Evolutionary conservation across 129 eudicot species (phyloP), one percentile per base, ranked within the genome.

Genomic region (Logfia minima): DNA sequence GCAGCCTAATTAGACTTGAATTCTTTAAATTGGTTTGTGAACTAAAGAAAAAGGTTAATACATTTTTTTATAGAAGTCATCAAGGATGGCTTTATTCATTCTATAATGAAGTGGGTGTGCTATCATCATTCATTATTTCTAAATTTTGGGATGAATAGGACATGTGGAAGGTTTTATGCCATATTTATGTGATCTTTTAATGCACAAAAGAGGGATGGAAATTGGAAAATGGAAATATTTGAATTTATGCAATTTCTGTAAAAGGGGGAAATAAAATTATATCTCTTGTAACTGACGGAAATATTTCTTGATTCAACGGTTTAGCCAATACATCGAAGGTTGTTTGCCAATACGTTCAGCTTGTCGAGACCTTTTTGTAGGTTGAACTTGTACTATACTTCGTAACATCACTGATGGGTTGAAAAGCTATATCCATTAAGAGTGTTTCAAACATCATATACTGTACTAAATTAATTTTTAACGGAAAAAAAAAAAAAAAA

Each of bases 1-100:
- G 83, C 83, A 74, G 75, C 75, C 79, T 55, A 67, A 61, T 22
- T 67, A 74, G 79, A 74, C 37, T 66, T 26, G 75, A 73, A 28
- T 66, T 71, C 16, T 66, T 64, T 52, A 53, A 35, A 63, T 26
- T 17, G 8, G 51, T 32, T 14, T 26, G 52, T 34, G 58, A 64
- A 62, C 55, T 69, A 35, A 21, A 62, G 7, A 43, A 34, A 32
- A 32, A 3, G 74, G 74, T 53, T 65, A 13, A 29, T 18, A 65
- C 10, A 3, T 19, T 74, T 59, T 4, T 66, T 74, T 75, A 48
- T 74, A 68, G 35, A 68, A 28, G 80, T 81, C 80, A 81, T 81
- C 80, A 75, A 39, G 56, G 62, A 68, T 80, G 84, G 80, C 70
- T 66, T 75, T 59, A n/a, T 59, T 74, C 31, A 13, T 75, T 66